Evolutionary conservation across 768 basidiomycete genomes (phyloP).

Genomic region (Tylopilus cervinicoccineus): DNA sequence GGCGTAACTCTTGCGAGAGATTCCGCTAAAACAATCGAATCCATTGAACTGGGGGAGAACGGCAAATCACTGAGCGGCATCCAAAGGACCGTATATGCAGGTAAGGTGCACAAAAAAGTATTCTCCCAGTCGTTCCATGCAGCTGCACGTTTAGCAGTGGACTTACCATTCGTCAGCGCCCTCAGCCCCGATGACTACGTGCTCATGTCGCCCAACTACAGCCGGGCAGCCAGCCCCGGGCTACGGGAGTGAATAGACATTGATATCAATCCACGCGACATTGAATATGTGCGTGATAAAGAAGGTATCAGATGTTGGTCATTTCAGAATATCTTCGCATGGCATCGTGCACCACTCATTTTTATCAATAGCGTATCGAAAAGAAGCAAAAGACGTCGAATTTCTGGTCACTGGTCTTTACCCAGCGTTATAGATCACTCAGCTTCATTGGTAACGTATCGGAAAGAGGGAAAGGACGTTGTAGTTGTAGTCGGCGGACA

Average conservation of each 20-base stretch:
- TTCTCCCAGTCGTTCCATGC: not conserved
- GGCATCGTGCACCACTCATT: not conserved
- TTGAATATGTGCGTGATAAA: not conserved
- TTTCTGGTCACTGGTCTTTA: constrained; percentile 3
- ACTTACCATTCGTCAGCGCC: not conserved
- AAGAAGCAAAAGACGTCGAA: constrained; percentile 5
- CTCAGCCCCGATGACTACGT: constrained; percentile 1
- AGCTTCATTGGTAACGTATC: constrained; percentile 3
- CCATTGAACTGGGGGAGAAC: constrained; percentile 1
- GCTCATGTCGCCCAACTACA: not conserved
- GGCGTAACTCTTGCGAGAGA: constrained; percentile 1
- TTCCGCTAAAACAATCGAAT: constrained; percentile 4
- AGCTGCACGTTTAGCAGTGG: not conserved
- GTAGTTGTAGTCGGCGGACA: constrained; percentile 6
- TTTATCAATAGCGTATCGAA: constrained; percentile 6
- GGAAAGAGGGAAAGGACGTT: constrained; percentile 3
- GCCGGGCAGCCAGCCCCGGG: not conserved
- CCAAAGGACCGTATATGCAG: not conserved
- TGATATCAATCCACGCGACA: constrained; percentile 2
- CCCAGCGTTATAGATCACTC: not conserved
- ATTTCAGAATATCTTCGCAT: not conserved
- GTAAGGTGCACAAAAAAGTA: not conserved
- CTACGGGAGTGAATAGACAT: not conserved
- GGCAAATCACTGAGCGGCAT: not conserved
- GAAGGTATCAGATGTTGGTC: constrained; percentile 5